Evolutionary conservation across 768 basidiomycete genomes (phyloP), one percentile per base, ranked within the genome.

Genomic region (Filobasidium wieringae): DNA sequence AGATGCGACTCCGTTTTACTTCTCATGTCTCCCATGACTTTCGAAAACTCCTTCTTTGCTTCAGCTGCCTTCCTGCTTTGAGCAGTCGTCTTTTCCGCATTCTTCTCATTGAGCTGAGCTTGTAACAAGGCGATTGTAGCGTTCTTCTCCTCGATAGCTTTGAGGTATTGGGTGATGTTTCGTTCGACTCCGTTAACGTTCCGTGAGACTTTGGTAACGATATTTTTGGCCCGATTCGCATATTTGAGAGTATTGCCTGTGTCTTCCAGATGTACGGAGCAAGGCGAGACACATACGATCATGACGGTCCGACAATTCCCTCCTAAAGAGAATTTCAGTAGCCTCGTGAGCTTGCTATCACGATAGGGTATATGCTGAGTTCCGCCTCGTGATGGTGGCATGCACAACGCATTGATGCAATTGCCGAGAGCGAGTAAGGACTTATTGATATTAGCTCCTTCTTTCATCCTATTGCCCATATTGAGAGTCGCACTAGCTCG

Each of bases 261-360:
- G 72, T 99, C 95, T 69, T 97, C 95, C 72, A 96, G 95, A 75
- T 99, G 91, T 34, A 81, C 81, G 34, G 90, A 91, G 4, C 91
- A 90, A 1, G 95, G 95, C 0, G 91, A 91, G 47, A 99, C 79
- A 71, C 95, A 97, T 61, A 97, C 93, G 63, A 96, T 89, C 95
- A 97, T 99, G 69, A 95, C 91, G 0, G 95, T 99, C 76, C 93
- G 89, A 81, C 95, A 99, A 74, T 97, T 97, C 6, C 95, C 95
- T 1, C 93, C 93, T 49, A 97, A 81, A 1, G 93, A 92, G 78
- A 96, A 96, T 74, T 96, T 97, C 69, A 97, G 84, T 43, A 97
- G 76, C 40, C 95, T 87, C 0, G 95, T 99, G 63, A 99, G 86
- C 76, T 99, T 99, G 79, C 88, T 90, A 77, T 99, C 95, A 55